Conservation (phyloP, 148 eudicot genomes). For the Selenicereus undatus region DNA sequence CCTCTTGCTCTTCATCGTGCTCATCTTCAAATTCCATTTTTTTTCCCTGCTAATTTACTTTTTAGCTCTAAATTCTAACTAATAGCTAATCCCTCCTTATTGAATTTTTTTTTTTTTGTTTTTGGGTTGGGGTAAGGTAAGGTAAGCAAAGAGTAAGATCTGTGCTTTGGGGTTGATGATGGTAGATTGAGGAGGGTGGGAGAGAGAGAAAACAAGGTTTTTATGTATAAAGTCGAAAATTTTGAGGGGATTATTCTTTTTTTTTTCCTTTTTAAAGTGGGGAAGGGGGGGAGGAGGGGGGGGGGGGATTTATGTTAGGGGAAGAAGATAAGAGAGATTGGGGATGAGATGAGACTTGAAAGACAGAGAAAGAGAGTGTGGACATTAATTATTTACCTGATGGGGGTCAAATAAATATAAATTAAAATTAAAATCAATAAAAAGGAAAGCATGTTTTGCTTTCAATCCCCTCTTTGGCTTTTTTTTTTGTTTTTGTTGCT, state of each 20-base stretch:
- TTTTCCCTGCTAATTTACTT: neutral
- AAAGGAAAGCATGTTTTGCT: slow-evolving; percentile 14
- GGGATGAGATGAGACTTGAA: slow-evolving; percentile 17
- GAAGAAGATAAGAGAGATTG: slow-evolving; percentile 47
- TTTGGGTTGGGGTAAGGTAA: neutral
- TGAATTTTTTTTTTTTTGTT: neutral
- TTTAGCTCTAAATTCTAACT: neutral
- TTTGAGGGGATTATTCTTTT: neutral
- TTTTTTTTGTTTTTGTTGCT: slow-evolving; percentile 10
- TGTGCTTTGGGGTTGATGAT: slow-evolving; percentile 24
- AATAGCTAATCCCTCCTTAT: neutral
- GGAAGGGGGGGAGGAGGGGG: slow-evolving; percentile 1
- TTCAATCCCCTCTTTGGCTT: neutral
- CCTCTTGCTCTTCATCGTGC: slow-evolving; percentile 48
- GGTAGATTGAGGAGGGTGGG: slow-evolving; percentile 13
- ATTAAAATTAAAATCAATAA: neutral
- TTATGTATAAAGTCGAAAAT: neutral
- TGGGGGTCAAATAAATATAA: slow-evolving; percentile 9
- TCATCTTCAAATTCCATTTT: slow-evolving; percentile 60
- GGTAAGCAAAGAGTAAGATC: slow-evolving; percentile 13
- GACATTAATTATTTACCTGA: slow-evolving; percentile 52
- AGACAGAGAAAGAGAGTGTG: slow-evolving; percentile 43
- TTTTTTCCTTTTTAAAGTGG: neutral
- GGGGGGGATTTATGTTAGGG: slow-evolving; percentile 5
- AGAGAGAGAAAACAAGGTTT: slow-evolving; percentile 5